Percentiles rank a stretch among this genome's conserved stretches.
Evolutionary conservation across 441 rosid genomes (phyloP).

Genomic region (Jatropha podagrica): DNA sequence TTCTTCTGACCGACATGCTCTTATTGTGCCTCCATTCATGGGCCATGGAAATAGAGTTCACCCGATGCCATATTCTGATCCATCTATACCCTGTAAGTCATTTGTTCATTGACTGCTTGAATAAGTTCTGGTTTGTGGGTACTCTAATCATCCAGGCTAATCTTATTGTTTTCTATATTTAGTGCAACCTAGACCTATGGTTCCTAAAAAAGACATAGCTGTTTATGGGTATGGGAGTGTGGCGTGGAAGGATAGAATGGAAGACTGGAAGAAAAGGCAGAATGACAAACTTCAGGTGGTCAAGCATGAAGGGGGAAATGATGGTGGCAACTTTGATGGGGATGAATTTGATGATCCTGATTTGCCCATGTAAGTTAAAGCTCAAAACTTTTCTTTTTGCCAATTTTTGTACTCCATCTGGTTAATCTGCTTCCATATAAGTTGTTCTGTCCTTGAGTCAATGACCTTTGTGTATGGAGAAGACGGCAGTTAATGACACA

Average conservation of each 20-base stretch:
- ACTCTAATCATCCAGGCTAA: neutral
- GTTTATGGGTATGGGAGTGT: conserved; percentile 95
- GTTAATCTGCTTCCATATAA: neutral
- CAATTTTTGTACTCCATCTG: neutral
- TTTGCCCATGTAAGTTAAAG: conserved; percentile 66
- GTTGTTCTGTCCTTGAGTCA: neutral
- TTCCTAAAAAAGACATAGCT: conserved; percentile 82
- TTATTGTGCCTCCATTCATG: conserved; percentile 56
- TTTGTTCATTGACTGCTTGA: neutral
- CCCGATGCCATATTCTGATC: conserved; percentile 57
- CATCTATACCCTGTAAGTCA: conserved; percentile 55
- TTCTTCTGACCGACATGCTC: conserved; percentile 67
- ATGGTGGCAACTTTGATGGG: conserved; percentile 48
- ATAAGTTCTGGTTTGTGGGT: neutral
- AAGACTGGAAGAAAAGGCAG: conserved; percentile 92
- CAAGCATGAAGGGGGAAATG: conserved; percentile 62
- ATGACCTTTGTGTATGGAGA: neutral
- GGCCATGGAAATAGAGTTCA: conserved; percentile 49
- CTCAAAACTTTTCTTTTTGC: neutral
- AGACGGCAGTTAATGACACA: neutral
- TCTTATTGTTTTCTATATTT: conserved; percentile 14
- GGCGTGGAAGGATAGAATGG: conserved; percentile 98
- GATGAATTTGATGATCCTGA: conserved; percentile 70
- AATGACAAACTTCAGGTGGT: conserved; percentile 82
- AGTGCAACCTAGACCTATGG: conserved; percentile 96